Evolutionary conservation across 2,329 filamentous ascomycete species (phyloP), one percentile per base, ranked within the genome.

Genomic region (Ascochyta lentis): DNA sequence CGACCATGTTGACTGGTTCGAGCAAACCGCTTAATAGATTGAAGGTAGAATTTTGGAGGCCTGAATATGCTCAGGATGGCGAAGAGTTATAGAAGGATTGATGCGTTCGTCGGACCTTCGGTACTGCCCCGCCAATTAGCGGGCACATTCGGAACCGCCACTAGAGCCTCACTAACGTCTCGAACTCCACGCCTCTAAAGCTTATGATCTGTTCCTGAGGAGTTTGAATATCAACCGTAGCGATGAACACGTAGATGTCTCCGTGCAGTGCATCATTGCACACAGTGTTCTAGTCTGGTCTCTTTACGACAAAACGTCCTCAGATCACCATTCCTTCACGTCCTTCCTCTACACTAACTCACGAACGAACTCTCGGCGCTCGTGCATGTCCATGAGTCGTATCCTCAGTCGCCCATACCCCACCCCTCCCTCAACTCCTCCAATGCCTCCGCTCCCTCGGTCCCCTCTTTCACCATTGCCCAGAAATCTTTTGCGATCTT

Each of bases 401-500:
- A 31, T 15, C 1, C 13, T 56, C 62, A 76, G n/a, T 70, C 73
- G 58, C 75, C 72, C 54, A 76, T 43, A 24, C 73, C 73, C 62
- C 75, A 60, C 9, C 38, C 59, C 68, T 79, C 84, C 79, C 81
- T 83, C 34, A 85, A 61, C 61, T 84, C 81, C 48, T 76, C 78
- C 57, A 69, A 76, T 22, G 65, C 76, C 71, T 81, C 79, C 39
- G 73, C 75, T 53, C 83, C 81, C 29, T 78, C 74, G 60, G 85
- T 55, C 27, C 75, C 66, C 40, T 81, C 82, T 54, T 77, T 77
- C 60, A 83, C 80, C 52, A 72, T 65, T 45, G 61, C 72, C 84
- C 83, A 86, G 62, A 85, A 64, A 57, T 84, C 80, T 44, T 62
- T 68, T 47, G 77, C 79, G 60, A 86, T 83, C 66, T 72, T 79